Conservation (phyloP, 2,329 filamentous ascomycete genomes). For the Cyphellophora attinorum region DNA sequence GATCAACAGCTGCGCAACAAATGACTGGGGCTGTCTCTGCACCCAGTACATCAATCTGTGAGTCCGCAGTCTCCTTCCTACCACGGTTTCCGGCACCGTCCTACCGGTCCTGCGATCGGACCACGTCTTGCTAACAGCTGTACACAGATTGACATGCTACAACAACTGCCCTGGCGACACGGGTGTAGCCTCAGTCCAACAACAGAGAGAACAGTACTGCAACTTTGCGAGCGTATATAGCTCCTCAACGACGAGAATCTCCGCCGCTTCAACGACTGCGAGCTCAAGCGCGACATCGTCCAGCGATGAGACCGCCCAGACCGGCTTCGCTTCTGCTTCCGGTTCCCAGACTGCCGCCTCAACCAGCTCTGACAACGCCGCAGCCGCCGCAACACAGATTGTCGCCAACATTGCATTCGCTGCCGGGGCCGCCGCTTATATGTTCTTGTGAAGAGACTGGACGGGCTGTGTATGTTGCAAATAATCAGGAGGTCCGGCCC, state of each 20-base stretch:
- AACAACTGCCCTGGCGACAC: slow-evolving; percentile 51
- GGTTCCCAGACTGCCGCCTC: slow-evolving; percentile 13
- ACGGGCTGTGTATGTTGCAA: background rate
- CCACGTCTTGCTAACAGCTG: too few relatives aligned
- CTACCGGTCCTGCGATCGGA: too few relatives aligned
- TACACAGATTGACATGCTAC: slow-evolving; percentile 55
- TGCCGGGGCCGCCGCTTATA: slow-evolving; percentile 14
- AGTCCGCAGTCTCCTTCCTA: too few relatives aligned
- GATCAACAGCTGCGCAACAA: slow-evolving; percentile 33
- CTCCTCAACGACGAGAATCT: slow-evolving; percentile 9
- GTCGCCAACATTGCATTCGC: slow-evolving; percentile 20
- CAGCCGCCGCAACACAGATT: slow-evolving; percentile 9
- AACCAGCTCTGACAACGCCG: slow-evolving; percentile 10
- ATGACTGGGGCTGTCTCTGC: slow-evolving; percentile 51
- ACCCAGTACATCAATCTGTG: slow-evolving; percentile 43
- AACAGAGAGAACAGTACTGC: slow-evolving; percentile 29
- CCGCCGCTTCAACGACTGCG: slow-evolving; percentile 10
- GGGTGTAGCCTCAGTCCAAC: slow-evolving; percentile 23
- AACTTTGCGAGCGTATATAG: slow-evolving; percentile 31
- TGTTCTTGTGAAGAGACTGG: background rate
- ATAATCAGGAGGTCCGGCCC: background rate
- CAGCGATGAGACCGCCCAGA: slow-evolving; percentile 7
- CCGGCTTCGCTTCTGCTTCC: slow-evolving; percentile 10
- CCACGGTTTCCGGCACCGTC: too few relatives aligned
- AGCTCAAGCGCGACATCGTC: slow-evolving; percentile 5